phyloP scores from a whole-genome alignment of 306 rosid species.

The Cercis canadensis region DNA sequence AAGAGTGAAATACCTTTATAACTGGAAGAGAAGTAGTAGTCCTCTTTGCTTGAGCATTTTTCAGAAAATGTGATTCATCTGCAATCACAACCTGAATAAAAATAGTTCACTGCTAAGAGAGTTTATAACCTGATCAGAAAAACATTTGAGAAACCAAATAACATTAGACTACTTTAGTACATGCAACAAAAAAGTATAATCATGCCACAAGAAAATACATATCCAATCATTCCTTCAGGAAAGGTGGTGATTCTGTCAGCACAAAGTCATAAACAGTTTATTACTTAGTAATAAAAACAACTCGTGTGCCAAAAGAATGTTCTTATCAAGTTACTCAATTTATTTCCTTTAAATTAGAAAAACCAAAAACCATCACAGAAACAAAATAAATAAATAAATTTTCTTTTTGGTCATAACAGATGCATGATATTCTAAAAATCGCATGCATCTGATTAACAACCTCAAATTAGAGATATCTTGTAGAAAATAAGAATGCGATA shows the following conservation, averaged over 20 bases:
- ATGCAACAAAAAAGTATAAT: not conserved
- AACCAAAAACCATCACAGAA: not conserved
- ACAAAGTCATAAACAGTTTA: slow-evolving; percentile 12
- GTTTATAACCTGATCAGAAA: not conserved
- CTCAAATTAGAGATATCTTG: slow-evolving; percentile 20
- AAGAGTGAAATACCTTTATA: slow-evolving; percentile 67
- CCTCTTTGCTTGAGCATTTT: slow-evolving; percentile 98
- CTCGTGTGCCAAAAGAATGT: not conserved
- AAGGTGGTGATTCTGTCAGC: slow-evolving; percentile 24
- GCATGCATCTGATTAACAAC: not conserved
- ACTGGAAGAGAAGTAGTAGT: slow-evolving; percentile 86
- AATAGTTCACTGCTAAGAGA: slow-evolving; percentile 43
- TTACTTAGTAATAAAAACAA: slow-evolving; percentile 8
- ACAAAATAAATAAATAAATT: not conserved
- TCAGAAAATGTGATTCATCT: slow-evolving; percentile 92
- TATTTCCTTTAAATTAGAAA: not conserved
- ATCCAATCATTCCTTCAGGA: too few relatives aligned
- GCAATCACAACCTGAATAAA: slow-evolving; percentile 91
- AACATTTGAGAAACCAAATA: too few relatives aligned
- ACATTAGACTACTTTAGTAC: too few relatives aligned
- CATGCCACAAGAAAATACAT: slow-evolving; percentile 2
- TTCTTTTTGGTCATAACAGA: slow-evolving; percentile 10
- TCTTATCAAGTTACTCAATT: slow-evolving; percentile 16
- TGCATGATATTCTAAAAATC: slow-evolving; percentile 9
- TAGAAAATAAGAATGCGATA: not conserved